Percentiles rank a stretch among this genome's conserved stretches.
These are phyloP conservation scores for Pestalotiopsis sp. DNA, from an alignment of 2,329 filamentous ascomycete genomes.

Conservation along the genomic window DNA sequence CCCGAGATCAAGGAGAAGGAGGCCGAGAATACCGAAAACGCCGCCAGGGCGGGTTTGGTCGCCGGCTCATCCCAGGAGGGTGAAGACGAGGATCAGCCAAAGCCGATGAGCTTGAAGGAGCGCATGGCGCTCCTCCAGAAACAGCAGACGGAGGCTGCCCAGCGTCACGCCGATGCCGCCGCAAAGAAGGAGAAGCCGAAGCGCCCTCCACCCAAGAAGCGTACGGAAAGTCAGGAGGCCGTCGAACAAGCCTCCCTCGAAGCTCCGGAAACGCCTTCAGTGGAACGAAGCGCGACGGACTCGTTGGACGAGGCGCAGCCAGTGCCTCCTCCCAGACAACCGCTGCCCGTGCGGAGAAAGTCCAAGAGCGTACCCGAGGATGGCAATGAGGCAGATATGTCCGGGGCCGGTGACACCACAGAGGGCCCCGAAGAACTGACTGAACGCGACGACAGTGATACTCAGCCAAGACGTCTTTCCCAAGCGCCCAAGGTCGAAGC, in stretches of 20 bases:
- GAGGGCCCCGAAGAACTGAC: constrained; percentile 64
- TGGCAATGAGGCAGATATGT: constrained; percentile 68
- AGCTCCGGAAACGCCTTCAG: constrained; percentile 36
- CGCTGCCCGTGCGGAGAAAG: constrained; percentile 53
- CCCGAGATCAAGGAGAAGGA: constrained; percentile 70
- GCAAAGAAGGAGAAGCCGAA: constrained; percentile 89
- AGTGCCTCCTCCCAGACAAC: constrained; percentile 33
- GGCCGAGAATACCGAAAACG: constrained; percentile 66
- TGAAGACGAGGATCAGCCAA: constrained; percentile 77
- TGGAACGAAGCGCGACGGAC: constrained; percentile 51
- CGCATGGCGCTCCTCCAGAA: constrained; percentile 92
- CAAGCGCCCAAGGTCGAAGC: constrained; percentile 46
- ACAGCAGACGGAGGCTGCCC: constrained; percentile 88
- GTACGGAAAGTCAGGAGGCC: constrained; percentile 50
- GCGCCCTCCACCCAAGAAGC: constrained; percentile 73
- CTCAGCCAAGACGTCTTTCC: constrained; percentile 47
- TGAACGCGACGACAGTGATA: constrained; percentile 77
- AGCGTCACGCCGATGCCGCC: constrained; percentile 76
- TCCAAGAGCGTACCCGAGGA: constrained; percentile 52
- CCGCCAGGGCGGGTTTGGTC: constrained; percentile 69
- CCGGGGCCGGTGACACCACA: constrained; percentile 65
- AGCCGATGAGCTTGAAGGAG: constrained; percentile 92
- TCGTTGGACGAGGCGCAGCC: constrained; percentile 53
- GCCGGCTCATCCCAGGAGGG: constrained; percentile 45
- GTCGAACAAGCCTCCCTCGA: constrained; percentile 34